These are phyloP conservation scores for Sarocladium oryzae DNA, from an alignment of 2,329 filamentous ascomycete species.

Conservation along the genomic window DNA sequence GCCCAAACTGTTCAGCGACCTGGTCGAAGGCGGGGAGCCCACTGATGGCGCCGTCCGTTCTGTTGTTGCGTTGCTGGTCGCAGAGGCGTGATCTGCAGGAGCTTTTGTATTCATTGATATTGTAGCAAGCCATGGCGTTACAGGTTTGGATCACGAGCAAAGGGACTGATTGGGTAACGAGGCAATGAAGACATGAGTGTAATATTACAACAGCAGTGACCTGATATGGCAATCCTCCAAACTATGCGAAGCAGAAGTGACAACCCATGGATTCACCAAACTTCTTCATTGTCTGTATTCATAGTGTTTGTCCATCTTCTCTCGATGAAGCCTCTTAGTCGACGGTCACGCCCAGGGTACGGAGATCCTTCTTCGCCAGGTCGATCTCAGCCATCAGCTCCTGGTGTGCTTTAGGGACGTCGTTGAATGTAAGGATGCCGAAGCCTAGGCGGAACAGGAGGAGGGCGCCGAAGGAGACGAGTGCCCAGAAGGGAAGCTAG, in stretches of 20 bases:
- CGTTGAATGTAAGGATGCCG: conserved; percentile 94
- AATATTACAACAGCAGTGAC: background rate
- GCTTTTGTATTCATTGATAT: background rate
- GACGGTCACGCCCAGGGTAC: conserved; percentile 68
- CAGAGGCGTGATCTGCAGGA: conserved; percentile 23
- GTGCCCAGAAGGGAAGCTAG: conserved; percentile 86
- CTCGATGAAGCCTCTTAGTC: conserved; percentile 46
- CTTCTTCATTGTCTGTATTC: too few species aligned
- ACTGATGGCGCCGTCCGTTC: conserved; percentile 51
- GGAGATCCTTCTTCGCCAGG: conserved; percentile 66
- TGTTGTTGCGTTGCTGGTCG: conserved; percentile 52
- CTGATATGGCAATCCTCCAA: too few species aligned
- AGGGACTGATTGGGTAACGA: conserved; percentile 5
- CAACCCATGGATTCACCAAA: too few species aligned
- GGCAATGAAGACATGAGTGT: conserved; percentile 5
- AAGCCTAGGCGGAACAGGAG: conserved; percentile 87
- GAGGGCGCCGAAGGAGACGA: conserved; percentile 87
- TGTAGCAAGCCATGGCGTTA: conserved; percentile 6
- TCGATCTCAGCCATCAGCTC: conserved; percentile 85
- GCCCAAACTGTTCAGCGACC: conserved; percentile 51
- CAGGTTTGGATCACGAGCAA: background rate
- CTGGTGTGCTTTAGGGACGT: conserved; percentile 83
- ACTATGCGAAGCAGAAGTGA: too few species aligned
- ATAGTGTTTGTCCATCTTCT: background rate
- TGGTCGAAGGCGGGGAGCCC: conserved; percentile 49